Conservation (phyloP, 2,329 filamentous ascomycete genomes). For the Coniochaeta ligniaria region DNA sequence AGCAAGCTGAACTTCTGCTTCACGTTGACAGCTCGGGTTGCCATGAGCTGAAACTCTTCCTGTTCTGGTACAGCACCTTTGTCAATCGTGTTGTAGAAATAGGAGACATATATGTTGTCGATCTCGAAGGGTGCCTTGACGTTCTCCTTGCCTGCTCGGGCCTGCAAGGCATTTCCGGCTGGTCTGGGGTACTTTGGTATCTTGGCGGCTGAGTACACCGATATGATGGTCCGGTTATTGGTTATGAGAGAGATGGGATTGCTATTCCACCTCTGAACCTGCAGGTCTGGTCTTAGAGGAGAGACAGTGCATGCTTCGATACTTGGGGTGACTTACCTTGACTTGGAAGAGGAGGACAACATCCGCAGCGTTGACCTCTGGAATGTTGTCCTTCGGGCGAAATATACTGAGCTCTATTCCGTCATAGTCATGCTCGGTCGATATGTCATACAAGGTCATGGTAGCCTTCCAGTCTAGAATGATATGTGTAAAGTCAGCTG, state of each 20-base stretch:
- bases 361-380: conserved; percentile 45
- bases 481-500: neutral
- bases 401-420: conserved; percentile 54
- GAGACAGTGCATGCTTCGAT: neutral
- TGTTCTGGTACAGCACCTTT: conserved; percentile 34
- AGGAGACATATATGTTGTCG: conserved; percentile 38
- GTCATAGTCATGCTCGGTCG: conserved; percentile 34
- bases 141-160: conserved; percentile 5
- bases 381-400: conserved; percentile 39
- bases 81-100: conserved; percentile 36
- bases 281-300: conserved; percentile 8
- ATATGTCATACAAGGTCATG: conserved; percentile 54
- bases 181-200: conserved; percentile 32
- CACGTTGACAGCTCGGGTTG: conserved; percentile 31
- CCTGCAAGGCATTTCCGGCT: conserved; percentile 24
- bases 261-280: conserved; percentile 33
- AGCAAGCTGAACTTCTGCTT: conserved; percentile 58
- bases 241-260: conserved; percentile 34
- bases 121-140: conserved; percentile 13
- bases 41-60: conserved; percentile 32
- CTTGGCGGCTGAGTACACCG: conserved; percentile 31
- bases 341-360: conserved; percentile 55
- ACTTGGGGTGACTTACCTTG: conserved; percentile 33
- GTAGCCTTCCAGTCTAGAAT: conserved; percentile 51
- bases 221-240: conserved; percentile 32